A percentile compares a stretch with the other conserved stretches of the same genome.
These are phyloP conservation scores for Penicillium fimorum DNA, from an alignment of 495 filamentous ascomycete species.

Conservation along the genomic window DNA sequence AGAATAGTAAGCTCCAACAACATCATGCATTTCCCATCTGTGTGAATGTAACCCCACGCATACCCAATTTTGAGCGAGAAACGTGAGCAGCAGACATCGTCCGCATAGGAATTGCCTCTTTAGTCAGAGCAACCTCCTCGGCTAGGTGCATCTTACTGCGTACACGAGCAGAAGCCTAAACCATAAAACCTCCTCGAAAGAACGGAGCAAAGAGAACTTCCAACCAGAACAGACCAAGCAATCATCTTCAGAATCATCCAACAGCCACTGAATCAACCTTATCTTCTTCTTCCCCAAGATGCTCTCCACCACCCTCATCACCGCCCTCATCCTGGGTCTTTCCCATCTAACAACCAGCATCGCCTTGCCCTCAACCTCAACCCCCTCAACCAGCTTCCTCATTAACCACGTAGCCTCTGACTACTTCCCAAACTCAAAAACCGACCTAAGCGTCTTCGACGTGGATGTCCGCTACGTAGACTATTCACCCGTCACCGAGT, in stretches of 20 bases:
- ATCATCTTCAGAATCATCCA: background rate
- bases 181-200: background rate
- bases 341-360: background rate
- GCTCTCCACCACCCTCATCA: background rate
- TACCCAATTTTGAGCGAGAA: background rate
- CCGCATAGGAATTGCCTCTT: background rate
- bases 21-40: background rate
- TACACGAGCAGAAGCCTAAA: too few species aligned
- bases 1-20: background rate
- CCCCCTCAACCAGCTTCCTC: background rate
- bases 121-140: background rate
- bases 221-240: background rate
- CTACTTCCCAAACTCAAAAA: slow-evolving; percentile 4
- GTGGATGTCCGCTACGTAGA: slow-evolving; percentile 1
- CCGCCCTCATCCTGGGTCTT: background rate
- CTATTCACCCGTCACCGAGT: background rate
- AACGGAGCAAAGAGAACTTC: background rate
- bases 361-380: background rate
- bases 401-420: background rate
- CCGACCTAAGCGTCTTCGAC: background rate
- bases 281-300: background rate
- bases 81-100: background rate
- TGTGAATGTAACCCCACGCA: background rate
- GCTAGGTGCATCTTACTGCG: too few species aligned
- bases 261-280: background rate